phyloP scores from a whole-genome alignment of 352 stramenopile genomes.

The Pelagophyceae sp. region DNA sequence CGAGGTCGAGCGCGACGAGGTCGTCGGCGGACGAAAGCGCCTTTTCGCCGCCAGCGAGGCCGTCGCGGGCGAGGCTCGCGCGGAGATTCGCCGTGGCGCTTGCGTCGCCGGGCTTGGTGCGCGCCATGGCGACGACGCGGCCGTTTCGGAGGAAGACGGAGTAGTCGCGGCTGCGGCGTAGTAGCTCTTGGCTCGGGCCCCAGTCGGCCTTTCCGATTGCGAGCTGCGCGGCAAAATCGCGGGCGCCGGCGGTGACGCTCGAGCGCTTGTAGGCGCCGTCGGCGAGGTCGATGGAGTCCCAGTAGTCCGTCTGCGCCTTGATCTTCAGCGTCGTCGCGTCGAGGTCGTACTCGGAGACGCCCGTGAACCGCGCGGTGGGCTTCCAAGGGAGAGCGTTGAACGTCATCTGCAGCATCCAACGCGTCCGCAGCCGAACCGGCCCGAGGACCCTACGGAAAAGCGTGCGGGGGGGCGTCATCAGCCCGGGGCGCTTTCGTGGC shows the following conservation, averaged over 20 bases:
- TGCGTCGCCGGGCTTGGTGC: background rate
- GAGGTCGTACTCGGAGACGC: constrained; percentile 48
- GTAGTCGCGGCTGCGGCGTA: constrained; percentile 50
- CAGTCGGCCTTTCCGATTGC: constrained; percentile 33
- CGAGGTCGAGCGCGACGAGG: constrained; percentile 30
- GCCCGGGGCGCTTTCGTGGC: constrained; percentile 25
- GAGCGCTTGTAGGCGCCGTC: constrained; percentile 37
- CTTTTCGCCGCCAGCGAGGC: constrained; percentile 21
- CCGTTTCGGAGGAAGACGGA: constrained; percentile 41
- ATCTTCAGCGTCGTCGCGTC: constrained; percentile 42
- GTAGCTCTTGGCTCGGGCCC: constrained; percentile 53
- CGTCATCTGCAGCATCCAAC: constrained; percentile 52
- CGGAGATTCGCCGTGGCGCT: background rate
- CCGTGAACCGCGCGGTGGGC: constrained; percentile 57
- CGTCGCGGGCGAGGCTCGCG: background rate
- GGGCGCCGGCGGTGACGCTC: constrained; percentile 44
- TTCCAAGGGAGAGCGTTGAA: constrained; percentile 56
- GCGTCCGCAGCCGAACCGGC: constrained; percentile 54
- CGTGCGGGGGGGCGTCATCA: no score
- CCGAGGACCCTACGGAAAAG: constrained; percentile 52
- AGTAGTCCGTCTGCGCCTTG: constrained; percentile 60
- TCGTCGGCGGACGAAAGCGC: constrained; percentile 24
- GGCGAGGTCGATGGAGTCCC: constrained; percentile 64
- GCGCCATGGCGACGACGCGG: background rate
- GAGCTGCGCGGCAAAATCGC: constrained; percentile 59